A percentile compares a stretch with the other conserved stretches of the same genome.
These are phyloP conservation scores for Musa beccarii DNA, from an alignment of 176 grass and related monocot species.

Conservation along the genomic window DNA sequence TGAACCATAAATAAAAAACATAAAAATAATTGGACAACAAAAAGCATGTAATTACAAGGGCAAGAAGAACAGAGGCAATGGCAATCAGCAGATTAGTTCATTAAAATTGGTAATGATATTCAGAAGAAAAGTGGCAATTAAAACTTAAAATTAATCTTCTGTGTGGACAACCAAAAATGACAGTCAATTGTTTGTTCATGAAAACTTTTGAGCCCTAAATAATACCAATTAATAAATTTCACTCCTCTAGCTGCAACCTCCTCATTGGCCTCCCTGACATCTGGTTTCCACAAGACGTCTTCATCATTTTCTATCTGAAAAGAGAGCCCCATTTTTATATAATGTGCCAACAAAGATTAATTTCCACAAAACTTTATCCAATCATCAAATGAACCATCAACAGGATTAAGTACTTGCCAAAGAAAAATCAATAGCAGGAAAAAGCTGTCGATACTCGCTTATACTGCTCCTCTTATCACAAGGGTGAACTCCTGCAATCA, in stretches of 20 bases:
- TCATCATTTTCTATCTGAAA: constrained; percentile 75
- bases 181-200: not conserved
- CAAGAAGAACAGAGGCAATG: too few species aligned
- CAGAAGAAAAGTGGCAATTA: too few species aligned
- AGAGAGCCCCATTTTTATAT: not conserved
- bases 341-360: not conserved
- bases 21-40: too few species aligned
- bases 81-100: too few species aligned
- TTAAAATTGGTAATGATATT: too few species aligned
- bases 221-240: constrained; percentile 83
- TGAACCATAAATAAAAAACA: too few species aligned
- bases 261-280: constrained; percentile 63
- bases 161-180: too few species aligned
- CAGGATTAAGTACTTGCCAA: constrained; percentile 37
- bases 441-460: constrained; percentile 52
- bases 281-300: constrained; percentile 61
- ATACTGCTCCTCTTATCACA: constrained; percentile 92
- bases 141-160: too few species aligned
- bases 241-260: constrained; percentile 49
- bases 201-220: not conserved
- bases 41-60: too few species aligned
- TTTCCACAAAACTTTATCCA: not conserved
- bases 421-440: constrained; percentile 86
- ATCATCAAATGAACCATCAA: not conserved
- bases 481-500: constrained; percentile 56